Evolutionary conservation across 2,329 filamentous ascomycete species (phyloP).

Genomic region (Zymoseptoria passerinii): DNA sequence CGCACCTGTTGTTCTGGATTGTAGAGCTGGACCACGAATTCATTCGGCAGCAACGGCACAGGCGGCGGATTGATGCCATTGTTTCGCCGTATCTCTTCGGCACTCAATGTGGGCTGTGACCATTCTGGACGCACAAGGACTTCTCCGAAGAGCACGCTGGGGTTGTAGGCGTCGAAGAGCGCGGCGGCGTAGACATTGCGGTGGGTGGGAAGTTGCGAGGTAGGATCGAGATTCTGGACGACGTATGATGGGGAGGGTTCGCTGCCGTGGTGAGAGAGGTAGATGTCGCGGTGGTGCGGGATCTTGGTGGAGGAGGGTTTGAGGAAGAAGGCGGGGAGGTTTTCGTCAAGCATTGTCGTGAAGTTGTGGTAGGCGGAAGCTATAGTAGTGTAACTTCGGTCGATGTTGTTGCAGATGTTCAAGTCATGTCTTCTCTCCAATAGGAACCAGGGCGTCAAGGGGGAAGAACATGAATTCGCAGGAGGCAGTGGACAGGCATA

Average conservation of each 20-base stretch:
- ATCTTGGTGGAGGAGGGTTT: constrained; percentile 44
- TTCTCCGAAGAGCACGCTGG: constrained; percentile 79
- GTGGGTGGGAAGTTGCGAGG: constrained; percentile 50
- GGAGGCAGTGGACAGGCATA: not conserved
- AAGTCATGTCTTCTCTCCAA: not conserved
- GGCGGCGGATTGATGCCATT: constrained; percentile 58
- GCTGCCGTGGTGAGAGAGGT: constrained; percentile 63
- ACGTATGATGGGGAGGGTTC: constrained; percentile 73
- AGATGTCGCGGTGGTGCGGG: constrained; percentile 47
- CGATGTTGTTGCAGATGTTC: not conserved
- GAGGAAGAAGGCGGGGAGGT: constrained; percentile 66
- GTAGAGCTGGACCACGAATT: constrained; percentile 82
- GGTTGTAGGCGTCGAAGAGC: constrained; percentile 71
- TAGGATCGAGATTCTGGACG: constrained; percentile 66
- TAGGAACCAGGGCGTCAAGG: not conserved
- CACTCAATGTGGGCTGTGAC: constrained; percentile 71
- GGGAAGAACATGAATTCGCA: not conserved
- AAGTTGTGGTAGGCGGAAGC: not conserved
- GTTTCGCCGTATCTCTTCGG: constrained; percentile 66
- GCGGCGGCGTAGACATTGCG: constrained; percentile 81
- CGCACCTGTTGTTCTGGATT: constrained; percentile 79
- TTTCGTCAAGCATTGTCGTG: constrained; percentile 32
- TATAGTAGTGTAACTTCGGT: not conserved
- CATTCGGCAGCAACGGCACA: constrained; percentile 64
- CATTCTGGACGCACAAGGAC: constrained; percentile 78